A percentile compares a stretch with the other conserved stretches of the same genome.
phyloP scores from a whole-genome alignment of 2,329 filamentous ascomycete species.

The Colletotrichum eleusines region DNA sequence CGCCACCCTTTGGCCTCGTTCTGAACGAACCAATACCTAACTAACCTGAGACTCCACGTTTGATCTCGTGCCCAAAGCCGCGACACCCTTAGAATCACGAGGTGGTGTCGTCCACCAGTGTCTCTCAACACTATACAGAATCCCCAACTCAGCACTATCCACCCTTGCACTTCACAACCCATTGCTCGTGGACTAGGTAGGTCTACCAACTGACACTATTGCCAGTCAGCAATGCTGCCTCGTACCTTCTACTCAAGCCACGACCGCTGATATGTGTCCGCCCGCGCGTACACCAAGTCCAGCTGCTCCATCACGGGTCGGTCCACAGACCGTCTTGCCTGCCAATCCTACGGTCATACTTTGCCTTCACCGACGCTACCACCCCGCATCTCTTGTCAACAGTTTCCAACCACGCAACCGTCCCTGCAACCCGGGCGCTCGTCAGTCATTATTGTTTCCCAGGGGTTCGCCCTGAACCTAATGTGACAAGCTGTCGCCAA shows the following conservation, averaged over 20 bases:
- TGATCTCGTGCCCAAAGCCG: no score
- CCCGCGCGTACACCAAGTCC: neutral
- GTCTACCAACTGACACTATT: neutral
- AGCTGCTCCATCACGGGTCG: neutral
- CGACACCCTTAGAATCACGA: neutral
- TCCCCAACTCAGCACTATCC: neutral
- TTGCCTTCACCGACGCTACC: neutral
- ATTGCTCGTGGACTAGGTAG: neutral
- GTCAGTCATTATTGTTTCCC: neutral
- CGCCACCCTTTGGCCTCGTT: neutral
- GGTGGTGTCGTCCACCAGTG: neutral
- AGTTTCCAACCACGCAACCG: neutral
- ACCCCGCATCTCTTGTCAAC: neutral
- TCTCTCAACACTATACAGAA: neutral
- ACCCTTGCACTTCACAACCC: neutral
- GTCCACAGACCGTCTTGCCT: neutral
- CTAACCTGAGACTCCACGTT: neutral
- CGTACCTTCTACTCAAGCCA: neutral
- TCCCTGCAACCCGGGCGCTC: neutral
- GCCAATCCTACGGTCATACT: neutral
- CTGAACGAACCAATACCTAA: neutral
- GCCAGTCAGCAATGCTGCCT: neutral
- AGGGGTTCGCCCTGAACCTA: neutral
- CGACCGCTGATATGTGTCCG: slow-evolving; percentile 8
- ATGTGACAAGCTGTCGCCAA: neutral